Evolutionary conservation across 179 eudicot genomes (phyloP).

Genomic region (Actinidia arguta): DNA sequence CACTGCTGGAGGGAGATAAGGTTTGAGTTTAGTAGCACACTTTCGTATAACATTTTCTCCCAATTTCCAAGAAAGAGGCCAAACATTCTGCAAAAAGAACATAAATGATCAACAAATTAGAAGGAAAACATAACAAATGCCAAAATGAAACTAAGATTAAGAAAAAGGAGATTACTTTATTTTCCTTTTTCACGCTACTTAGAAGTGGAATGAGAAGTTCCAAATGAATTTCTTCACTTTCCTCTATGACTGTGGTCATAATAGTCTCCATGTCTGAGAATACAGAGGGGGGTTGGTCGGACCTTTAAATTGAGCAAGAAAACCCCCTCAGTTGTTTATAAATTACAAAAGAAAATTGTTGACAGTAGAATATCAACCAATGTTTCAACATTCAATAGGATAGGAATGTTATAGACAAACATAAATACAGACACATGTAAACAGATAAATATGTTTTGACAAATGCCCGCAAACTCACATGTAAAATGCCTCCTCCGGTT

Average conservation of each 20-base stretch:
- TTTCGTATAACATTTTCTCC: constrained; percentile 61
- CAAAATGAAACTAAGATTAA: background rate
- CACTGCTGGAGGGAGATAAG: constrained; percentile 50
- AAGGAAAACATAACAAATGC: background rate
- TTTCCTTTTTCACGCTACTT: constrained; percentile 52
- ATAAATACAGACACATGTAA: background rate
- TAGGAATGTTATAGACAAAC: background rate
- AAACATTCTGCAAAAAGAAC: constrained; percentile 43
- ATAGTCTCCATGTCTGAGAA: constrained; percentile 61
- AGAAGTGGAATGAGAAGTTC: constrained; percentile 60
- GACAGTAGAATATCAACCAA: constrained; percentile 5
- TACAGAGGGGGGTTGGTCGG: constrained; percentile 55
- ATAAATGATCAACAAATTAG: constrained; percentile 3
- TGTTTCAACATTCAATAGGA: background rate
- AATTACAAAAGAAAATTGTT: constrained; percentile 13
- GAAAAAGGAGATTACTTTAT: constrained; percentile 43
- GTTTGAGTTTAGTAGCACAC: constrained; percentile 56
- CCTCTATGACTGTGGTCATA: constrained; percentile 63
- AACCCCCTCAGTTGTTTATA: constrained; percentile 4
- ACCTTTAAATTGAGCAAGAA: constrained; percentile 40
- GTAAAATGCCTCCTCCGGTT: background rate
- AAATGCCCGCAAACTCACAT: background rate
- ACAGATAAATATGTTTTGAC: background rate
- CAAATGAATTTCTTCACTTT: constrained; percentile 57
- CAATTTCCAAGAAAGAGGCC: constrained; percentile 62